Percentiles rank a stretch among this genome's conserved stretches.
Evolutionary conservation across 768 basidiomycete species (phyloP).

Genomic region (Termitomyces sp.): DNA sequence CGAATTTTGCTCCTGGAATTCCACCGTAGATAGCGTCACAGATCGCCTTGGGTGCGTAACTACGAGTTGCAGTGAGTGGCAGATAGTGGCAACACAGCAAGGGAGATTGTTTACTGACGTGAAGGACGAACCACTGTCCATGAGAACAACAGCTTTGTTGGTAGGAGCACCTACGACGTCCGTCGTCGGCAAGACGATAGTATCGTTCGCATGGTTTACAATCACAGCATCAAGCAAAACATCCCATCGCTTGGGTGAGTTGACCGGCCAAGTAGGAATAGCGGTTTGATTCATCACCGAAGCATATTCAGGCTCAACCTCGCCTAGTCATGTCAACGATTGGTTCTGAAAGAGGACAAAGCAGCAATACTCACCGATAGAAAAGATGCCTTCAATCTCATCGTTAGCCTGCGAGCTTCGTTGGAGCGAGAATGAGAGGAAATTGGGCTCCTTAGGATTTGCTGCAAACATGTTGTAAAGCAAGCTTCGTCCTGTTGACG

Average conservation of each 20-base stretch:
- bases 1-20: slow-evolving; percentile 60
- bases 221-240: slow-evolving; percentile 73
- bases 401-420: slow-evolving; percentile 49
- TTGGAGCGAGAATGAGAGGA: slow-evolving; percentile 73
- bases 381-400: slow-evolving; percentile 63
- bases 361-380: slow-evolving; percentile 50
- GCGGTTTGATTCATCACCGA: slow-evolving; percentile 51
- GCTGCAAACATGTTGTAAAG: slow-evolving; percentile 73
- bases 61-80: slow-evolving; percentile 21
- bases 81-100: background rate
- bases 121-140: slow-evolving; percentile 83
- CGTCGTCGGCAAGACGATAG: slow-evolving; percentile 49
- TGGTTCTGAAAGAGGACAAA: background rate
- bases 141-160: slow-evolving; percentile 68
- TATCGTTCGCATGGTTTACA: slow-evolving; percentile 52
- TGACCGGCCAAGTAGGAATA: slow-evolving; percentile 73
- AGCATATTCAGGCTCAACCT: slow-evolving; percentile 61
- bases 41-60: slow-evolving; percentile 66
- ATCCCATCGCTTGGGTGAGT: slow-evolving; percentile 67
- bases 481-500: slow-evolving; percentile 61
- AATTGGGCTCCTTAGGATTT: slow-evolving; percentile 72
- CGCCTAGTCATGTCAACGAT: slow-evolving; percentile 39
- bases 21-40: slow-evolving; percentile 68
- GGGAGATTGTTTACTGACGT: slow-evolving; percentile 42
- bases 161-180: slow-evolving; percentile 54